These are phyloP conservation scores for Colletotrichum musicola DNA, from an alignment of 2,329 filamentous ascomycete genomes.

Conservation along the genomic window DNA sequence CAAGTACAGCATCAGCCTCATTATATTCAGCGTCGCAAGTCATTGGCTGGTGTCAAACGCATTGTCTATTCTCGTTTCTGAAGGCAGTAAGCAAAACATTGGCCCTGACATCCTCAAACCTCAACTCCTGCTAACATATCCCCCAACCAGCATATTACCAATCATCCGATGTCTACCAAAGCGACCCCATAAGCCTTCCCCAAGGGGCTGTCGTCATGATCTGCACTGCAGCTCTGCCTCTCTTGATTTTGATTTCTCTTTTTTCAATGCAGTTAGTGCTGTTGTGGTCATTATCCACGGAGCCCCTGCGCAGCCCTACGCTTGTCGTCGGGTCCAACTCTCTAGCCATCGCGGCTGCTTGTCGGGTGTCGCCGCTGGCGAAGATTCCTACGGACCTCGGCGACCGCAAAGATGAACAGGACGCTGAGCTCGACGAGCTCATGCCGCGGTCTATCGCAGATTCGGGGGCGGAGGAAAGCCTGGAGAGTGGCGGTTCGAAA, in stretches of 20 bases:
- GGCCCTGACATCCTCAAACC: too few species aligned
- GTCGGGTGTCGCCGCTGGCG: not conserved
- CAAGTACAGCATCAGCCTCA: not conserved
- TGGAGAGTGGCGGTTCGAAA: not conserved
- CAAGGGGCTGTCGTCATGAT: not conserved
- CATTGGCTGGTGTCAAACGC: conserved; percentile 2
- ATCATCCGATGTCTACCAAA: not conserved
- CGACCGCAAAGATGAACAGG: not conserved
- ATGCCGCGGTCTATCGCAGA: not conserved
- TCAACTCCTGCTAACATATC: too few species aligned
- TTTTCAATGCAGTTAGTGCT: not conserved
- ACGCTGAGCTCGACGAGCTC: not conserved
- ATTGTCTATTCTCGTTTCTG: not conserved
- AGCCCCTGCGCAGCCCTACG: not conserved
- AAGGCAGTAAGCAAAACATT: not conserved
- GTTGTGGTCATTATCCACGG: not conserved
- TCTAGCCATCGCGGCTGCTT: not conserved
- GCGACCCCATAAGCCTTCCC: not conserved
- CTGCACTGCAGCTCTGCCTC: not conserved
- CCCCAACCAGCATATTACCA: too few species aligned
- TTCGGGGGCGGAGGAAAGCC: not conserved
- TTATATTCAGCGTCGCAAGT: not conserved
- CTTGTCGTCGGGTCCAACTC: not conserved
- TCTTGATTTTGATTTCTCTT: not conserved
- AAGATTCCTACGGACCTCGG: not conserved